A percentile compares a stretch with the other conserved stretches of the same genome.
These are phyloP conservation scores for Ophiorrhiza pumila DNA, from an alignment of 257 asterid species.

Conservation along the genomic window DNA sequence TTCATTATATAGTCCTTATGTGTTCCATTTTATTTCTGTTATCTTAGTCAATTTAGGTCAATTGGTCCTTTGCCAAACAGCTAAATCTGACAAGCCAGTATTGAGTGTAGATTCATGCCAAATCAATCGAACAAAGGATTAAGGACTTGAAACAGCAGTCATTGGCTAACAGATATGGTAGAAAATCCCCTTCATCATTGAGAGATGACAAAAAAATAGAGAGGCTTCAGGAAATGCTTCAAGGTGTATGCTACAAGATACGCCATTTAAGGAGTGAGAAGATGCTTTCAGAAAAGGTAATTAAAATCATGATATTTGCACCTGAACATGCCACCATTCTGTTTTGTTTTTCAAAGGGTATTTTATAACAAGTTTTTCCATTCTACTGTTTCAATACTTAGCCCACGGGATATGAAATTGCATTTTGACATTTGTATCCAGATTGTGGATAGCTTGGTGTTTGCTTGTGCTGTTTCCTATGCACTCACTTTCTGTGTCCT, in stretches of 20 bases:
- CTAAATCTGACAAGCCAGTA: not conserved
- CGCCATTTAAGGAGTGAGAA: constrained; percentile 43
- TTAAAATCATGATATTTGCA: constrained; percentile 3
- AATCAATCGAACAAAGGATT: constrained; percentile 47
- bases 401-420: not conserved
- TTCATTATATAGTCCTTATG: not conserved
- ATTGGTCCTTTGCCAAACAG: not conserved
- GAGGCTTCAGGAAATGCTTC: constrained; percentile 52
- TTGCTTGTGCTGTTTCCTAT: not conserved
- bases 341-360: too few relatives aligned
- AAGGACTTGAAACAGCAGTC: constrained; percentile 47
- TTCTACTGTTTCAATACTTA: not conserved
- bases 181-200: constrained; percentile 22
- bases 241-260: constrained; percentile 46
- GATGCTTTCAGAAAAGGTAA: constrained; percentile 64
- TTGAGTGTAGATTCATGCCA: constrained; percentile 48
- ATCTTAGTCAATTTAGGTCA: not conserved
- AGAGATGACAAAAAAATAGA: constrained; percentile 43
- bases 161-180: constrained; percentile 17
- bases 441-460: not conserved
- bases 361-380: not conserved
- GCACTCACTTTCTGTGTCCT: not conserved
- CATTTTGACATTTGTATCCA: not conserved
- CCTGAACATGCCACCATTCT: not conserved
- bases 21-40: not conserved